A percentile compares a stretch with the other conserved stretches of the same genome.
Conservation (phyloP, 257 asterid species). For the Orobanche coerulescens region DNA sequence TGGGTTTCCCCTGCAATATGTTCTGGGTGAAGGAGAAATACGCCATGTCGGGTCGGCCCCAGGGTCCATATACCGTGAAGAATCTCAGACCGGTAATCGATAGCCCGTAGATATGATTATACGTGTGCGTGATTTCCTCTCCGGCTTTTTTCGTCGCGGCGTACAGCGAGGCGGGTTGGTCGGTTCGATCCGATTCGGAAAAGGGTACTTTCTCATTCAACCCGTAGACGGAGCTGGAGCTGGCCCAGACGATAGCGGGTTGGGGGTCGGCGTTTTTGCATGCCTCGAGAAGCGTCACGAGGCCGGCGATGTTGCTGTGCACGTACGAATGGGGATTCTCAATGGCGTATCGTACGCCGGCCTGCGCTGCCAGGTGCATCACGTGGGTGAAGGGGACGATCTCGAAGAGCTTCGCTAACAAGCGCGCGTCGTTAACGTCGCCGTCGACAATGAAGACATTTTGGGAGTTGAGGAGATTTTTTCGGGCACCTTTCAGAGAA, state of each 20-base stretch:
- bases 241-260: conserved; percentile 74
- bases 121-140: conserved; percentile 60
- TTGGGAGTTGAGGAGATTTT: conserved; percentile 24
- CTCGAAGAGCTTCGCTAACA: conserved; percentile 47
- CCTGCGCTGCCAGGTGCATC: conserved; percentile 86
- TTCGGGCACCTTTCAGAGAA: conserved; percentile 39
- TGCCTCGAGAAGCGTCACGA: conserved; percentile 60
- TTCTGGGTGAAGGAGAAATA: conserved; percentile 59
- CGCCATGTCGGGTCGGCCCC: conserved; percentile 91
- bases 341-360: conserved; percentile 77
- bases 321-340: conserved; percentile 65
- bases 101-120: conserved; percentile 67
- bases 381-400: conserved; percentile 52
- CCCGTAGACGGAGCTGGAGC: conserved; percentile 87
- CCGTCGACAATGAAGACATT: conserved; percentile 44
- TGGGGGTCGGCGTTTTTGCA: conserved; percentile 50
- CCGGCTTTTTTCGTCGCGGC: conserved; percentile 84
- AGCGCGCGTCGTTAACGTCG: conserved; percentile 51
- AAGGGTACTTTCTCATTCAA: conserved; percentile 54
- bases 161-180: conserved; percentile 66
- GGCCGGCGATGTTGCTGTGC: conserved; percentile 71
- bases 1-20: conserved; percentile 56
- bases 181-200: conserved; percentile 72
- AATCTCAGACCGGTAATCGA: conserved; percentile 70
- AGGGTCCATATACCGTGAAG: conserved; percentile 80